Conservation (phyloP, 2,329 filamentous ascomycete genomes). For the Aspergillus novoparasiticus region DNA sequence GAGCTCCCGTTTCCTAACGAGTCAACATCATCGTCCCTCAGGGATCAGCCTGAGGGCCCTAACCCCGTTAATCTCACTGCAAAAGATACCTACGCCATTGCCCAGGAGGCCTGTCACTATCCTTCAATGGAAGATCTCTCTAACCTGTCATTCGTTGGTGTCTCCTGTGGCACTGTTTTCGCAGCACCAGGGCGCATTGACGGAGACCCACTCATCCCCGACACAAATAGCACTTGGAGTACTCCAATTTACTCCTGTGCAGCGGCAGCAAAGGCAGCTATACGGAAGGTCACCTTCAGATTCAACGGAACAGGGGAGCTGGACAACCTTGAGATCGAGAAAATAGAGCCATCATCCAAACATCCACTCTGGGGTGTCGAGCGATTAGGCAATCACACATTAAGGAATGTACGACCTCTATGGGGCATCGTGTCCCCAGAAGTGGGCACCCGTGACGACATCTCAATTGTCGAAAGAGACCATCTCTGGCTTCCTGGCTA, state of each 20-base stretch:
- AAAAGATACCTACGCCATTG: background rate
- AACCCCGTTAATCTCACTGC: background rate
- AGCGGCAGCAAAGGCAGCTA: background rate
- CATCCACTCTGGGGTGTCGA: conserved; percentile 1
- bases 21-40: no score
- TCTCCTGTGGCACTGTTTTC: background rate
- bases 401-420: background rate
- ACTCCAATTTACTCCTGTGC: background rate
- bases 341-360: background rate
- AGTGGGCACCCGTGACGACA: background rate
- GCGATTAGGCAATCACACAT: background rate
- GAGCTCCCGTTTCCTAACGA: no score
- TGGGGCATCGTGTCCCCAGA: background rate
- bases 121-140: background rate
- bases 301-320: background rate
- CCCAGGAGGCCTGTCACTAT: background rate
- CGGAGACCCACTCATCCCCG: background rate
- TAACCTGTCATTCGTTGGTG: background rate
- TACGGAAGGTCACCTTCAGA: background rate
- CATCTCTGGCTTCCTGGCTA: background rate
- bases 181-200: background rate
- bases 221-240: background rate
- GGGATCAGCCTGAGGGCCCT: background rate
- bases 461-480: background rate
- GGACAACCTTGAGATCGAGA: background rate